Conservation (phyloP, 768 basidiomycete species). For the Russula virescens region DNA sequence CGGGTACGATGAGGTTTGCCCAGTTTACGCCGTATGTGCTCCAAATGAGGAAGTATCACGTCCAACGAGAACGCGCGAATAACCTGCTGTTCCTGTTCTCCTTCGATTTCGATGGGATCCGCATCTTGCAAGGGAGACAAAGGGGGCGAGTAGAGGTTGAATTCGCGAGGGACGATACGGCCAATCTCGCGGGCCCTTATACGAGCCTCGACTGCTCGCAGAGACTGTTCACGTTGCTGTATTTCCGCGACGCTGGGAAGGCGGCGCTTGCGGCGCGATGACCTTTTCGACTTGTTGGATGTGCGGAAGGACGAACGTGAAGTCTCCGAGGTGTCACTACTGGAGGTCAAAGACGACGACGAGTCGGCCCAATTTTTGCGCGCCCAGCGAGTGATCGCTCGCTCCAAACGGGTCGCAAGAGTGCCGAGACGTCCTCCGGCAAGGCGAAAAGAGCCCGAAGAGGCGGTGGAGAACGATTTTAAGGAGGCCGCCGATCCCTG, state of each 20-base stretch:
- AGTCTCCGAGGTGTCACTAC: conserved; percentile 37
- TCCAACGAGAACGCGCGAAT: conserved; percentile 25
- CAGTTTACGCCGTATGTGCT: conserved; percentile 18
- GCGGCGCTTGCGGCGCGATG: conserved; percentile 39
- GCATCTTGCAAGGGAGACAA: conserved; percentile 21
- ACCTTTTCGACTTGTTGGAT: conserved; percentile 34
- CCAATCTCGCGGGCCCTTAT: conserved; percentile 59
- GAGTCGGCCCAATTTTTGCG: conserved; percentile 39
- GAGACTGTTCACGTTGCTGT: conserved; percentile 45
- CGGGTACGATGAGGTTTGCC: conserved; percentile 22
- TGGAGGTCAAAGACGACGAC: conserved; percentile 37
- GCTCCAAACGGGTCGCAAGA: conserved; percentile 54
- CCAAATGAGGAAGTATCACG: conserved; percentile 20
- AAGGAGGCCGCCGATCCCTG: conserved; percentile 28
- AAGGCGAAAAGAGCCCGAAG: conserved; percentile 33
- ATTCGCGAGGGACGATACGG: conserved; percentile 54
- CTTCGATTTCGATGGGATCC: conserved; percentile 9
- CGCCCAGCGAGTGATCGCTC: conserved; percentile 70
- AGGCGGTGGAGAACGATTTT: conserved; percentile 34
- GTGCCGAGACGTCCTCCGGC: conserved; percentile 33
- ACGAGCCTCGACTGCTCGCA: conserved; percentile 54
- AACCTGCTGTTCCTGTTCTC: conserved; percentile 10
- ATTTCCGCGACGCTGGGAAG: conserved; percentile 46
- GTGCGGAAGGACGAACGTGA: conserved; percentile 36
- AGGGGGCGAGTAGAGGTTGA: conserved; percentile 59